Conservation (phyloP, 768 basidiomycete genomes). For the Mycena crocata region DNA sequence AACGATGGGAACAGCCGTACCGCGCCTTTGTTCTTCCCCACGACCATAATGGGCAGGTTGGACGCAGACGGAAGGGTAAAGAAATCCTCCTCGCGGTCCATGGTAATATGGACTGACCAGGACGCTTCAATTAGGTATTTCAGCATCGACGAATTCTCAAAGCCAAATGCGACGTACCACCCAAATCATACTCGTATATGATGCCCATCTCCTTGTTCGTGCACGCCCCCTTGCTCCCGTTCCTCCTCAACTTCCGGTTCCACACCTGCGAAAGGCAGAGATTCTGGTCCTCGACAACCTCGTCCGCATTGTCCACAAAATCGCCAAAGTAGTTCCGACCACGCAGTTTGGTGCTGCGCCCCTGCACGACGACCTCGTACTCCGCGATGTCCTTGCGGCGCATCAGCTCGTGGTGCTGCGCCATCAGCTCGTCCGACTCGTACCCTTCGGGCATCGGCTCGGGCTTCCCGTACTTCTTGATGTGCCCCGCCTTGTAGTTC, state of each 20-base stretch:
- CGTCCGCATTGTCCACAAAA: background rate
- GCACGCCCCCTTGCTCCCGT: slow-evolving; percentile 12
- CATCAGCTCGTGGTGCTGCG: background rate
- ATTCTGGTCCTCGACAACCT: slow-evolving; percentile 13
- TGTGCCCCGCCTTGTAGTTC: slow-evolving; percentile 17
- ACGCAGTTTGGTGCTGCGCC: background rate
- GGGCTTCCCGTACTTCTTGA: slow-evolving; percentile 9
- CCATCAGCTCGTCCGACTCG: background rate
- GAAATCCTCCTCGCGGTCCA: slow-evolving; percentile 17
- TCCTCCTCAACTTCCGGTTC: slow-evolving; percentile 2
- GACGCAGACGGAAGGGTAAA: background rate
- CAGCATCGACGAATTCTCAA: background rate
- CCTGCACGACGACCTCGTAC: slow-evolving; percentile 16
- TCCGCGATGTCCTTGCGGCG: slow-evolving; percentile 9
- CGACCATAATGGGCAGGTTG: background rate
- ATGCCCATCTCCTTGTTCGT: slow-evolving; percentile 7
- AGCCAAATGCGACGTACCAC: background rate
- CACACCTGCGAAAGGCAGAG: slow-evolving; percentile 18
- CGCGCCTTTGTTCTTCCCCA: slow-evolving; percentile 7
- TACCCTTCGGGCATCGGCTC: background rate
- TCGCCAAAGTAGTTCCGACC: background rate
- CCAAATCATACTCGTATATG: slow-evolving; percentile 16
- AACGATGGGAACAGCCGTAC: background rate
- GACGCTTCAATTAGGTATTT: background rate
- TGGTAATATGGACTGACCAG: slow-evolving; percentile 11